phyloP scores from a whole-genome alignment of 2,329 filamentous ascomycete species.

The Didymella glomerata region DNA sequence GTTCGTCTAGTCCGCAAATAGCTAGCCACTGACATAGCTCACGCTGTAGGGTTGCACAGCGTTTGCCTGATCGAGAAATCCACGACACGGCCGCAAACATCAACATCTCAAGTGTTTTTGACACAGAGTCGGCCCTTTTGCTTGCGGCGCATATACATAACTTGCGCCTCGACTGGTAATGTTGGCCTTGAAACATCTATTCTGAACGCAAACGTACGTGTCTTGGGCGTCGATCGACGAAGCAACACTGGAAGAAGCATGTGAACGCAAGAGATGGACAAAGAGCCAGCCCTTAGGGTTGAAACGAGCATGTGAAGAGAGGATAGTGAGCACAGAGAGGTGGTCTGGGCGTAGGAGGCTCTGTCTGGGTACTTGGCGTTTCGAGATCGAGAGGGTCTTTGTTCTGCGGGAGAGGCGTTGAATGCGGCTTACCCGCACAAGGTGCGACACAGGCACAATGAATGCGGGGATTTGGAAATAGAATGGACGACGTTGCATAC shows the following conservation, averaged over 20 bases:
- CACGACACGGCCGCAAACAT: slow-evolving; percentile 14
- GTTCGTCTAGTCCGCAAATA: not conserved
- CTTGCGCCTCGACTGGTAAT: slow-evolving; percentile 6
- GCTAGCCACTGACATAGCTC: slow-evolving; percentile 2
- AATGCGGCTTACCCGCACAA: slow-evolving; percentile 3
- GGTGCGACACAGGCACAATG: slow-evolving; percentile 11
- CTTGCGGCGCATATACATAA: slow-evolving; percentile 16
- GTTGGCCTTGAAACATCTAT: slow-evolving; percentile 14
- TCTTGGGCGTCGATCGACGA: not conserved
- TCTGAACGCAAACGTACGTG: slow-evolving; percentile 12
- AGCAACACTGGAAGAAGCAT: not conserved
- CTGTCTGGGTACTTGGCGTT: not conserved
- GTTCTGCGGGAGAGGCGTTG: slow-evolving; percentile 13
- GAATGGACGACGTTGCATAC: not conserved
- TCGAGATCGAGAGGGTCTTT: not conserved
- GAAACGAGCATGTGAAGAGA: slow-evolving; percentile 5
- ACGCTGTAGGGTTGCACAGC: slow-evolving; percentile 4
- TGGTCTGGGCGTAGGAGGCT: slow-evolving; percentile 1
- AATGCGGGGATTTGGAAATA: not conserved
- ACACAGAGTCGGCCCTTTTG: slow-evolving; percentile 12
- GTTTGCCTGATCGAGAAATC: not conserved
- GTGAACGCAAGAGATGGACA: not conserved
- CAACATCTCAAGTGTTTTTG: slow-evolving; percentile 2
- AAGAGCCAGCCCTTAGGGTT: not conserved
- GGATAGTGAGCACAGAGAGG: slow-evolving; percentile 8